Base-by-base conservation (phyloP, 2,329 filamentous ascomycete species). In the Pseudogymnoascus sp. region DNA sequence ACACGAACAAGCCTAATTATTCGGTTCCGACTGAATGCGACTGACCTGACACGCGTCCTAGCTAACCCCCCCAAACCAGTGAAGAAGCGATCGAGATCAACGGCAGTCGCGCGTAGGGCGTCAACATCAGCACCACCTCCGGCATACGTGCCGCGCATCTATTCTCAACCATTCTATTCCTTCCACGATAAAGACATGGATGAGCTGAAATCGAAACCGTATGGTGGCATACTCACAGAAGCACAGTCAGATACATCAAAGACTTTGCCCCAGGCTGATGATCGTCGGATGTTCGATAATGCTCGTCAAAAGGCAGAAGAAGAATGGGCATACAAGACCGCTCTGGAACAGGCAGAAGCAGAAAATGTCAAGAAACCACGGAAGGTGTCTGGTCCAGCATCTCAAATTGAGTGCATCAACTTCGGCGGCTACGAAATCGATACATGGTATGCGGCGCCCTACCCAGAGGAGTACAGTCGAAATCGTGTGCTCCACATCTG, bases 391-490 rank as follows among this genome's bases (percentile, higher is more conserved):
- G 90, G 90, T 0, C 90, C 91, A 28, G 90, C 91, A 4, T 97
- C 92, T 73, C 94, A 97, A 75, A 97, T 99, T 72, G 95, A 97
- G 74, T 97, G 92, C 75, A 96, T 99, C 76, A 94, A 96, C 69
- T 97, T 99, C 75, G 94, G 94, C 50, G 91, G 91, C 59, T 95
- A 89, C 81, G 94, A 99, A 74, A 99, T 99, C 68, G 94, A 99
- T 72, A 99, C 94, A 2, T 97, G 94, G 92, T 97, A 99, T 75
- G 93, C 94, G 30, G 94, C 94, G 38, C 95, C 94, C 11, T 99
- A 99, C 72, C 94, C 94, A 0, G 94, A 97, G 72, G 94, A 99
- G 75, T 99, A 99, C 78, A 97, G 91, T 73, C 86, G 93, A 65
- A 97, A 99, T 71, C 87, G 90, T 30, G 89, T 96, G 37, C 82